Base-by-base conservation (phyloP, 768 basidiomycete species). In the Cystoderma amianthinum region DNA sequence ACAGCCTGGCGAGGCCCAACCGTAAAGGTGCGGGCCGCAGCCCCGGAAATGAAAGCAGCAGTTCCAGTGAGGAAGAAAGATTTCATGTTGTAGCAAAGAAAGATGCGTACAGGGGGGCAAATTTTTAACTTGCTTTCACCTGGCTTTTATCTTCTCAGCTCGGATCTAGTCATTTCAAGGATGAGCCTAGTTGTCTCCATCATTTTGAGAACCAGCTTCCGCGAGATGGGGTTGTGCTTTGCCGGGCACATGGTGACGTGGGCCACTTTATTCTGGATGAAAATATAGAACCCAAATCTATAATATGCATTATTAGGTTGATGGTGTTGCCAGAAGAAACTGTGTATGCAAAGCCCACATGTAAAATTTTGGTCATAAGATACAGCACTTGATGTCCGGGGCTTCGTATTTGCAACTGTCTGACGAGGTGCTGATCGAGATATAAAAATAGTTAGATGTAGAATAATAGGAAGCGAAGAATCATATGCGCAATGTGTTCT, bases 21-120 rank as follows among this genome's bases (percentile, higher is more conserved):
- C 0, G 72, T 78, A 47, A 85, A 70, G 19, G 73, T 80, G 23
- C 81, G 72, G 32, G 69, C 76, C n/a, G 63, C 56, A 30, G 63
- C 60, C 39, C 60, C 42, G 2, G 62, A 59, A 15, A 59, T 32
- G 30, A 68, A 47, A 19, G 57, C 57, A 33, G 61, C 45, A 24
- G 58, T 53, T 16, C 45, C 28, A 30, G 55, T 41, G 37, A 57
- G 35, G 25, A 51, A 32, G 28, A 53, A 43, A 44, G 48, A 57
- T 47, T 59, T 64, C 62, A 67, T 66, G 21, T 30, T 42, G 12
- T 18, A 38, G 32, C 28, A 30, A 28, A 21, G 28, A 20, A 40
- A 32, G 32, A 37, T 20, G 18, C 25, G 45, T 36, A 36, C 9
- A 36, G 34, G 37, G 5, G 5, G 9, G 9, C 15, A 30, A 30